phyloP scores from a whole-genome alignment of 1,139 yeast genomes.

The Geotrichum phurueaensis region DNA sequence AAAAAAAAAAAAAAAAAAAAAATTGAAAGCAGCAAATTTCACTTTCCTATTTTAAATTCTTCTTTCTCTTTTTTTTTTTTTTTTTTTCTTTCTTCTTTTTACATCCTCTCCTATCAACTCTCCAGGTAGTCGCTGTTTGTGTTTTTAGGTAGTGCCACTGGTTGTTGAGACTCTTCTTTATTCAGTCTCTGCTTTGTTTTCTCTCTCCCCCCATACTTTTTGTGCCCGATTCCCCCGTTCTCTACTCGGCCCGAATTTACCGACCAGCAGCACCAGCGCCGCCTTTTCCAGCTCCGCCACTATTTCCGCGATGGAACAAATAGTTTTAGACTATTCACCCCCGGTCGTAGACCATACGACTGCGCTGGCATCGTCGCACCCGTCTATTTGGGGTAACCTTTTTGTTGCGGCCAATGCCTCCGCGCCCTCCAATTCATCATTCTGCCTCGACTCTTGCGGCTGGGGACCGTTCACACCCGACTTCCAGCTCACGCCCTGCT shows the following conservation, averaged over 20 bases:
- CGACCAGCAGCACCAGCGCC: neutral
- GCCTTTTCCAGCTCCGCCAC: neutral
- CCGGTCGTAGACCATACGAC: neutral
- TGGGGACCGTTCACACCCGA: conserved; percentile 61
- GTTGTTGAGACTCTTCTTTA: neutral
- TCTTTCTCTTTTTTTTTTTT: neutral
- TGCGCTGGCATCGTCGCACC: neutral
- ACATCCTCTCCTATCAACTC: neutral
- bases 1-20: neutral
- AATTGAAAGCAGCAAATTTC: too few species aligned
- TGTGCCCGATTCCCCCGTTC: too few species aligned
- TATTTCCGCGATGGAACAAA: conserved; percentile 3
- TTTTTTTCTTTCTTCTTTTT: neutral
- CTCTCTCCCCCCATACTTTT: neutral
- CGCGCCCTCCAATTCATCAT: conserved; percentile 14
- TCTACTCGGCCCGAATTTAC: neutral
- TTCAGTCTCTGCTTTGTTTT: neutral
- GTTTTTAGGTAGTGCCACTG: neutral
- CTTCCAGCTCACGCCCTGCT: conserved; percentile 76
- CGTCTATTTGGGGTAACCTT: neutral
- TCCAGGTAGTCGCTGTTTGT: neutral
- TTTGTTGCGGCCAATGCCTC: neutral
- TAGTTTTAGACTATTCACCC: conserved; percentile 1
- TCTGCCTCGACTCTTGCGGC: conserved; percentile 53
- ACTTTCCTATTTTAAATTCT: neutral